These are phyloP conservation scores for Prosopis cineraria DNA, from an alignment of 306 rosid genomes.

Conservation along the genomic window DNA sequence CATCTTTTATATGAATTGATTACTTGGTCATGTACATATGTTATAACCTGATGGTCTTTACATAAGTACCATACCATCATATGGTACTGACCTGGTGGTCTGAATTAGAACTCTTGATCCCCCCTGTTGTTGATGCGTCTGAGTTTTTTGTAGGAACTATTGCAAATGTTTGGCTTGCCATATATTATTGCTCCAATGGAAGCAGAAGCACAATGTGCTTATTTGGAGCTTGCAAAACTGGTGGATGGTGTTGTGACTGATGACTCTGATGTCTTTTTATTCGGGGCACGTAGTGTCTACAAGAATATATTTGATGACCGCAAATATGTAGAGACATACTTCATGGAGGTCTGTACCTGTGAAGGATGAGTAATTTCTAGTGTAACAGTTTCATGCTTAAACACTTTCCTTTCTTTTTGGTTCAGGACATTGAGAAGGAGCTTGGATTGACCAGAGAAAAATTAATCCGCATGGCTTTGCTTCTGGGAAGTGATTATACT, in stretches of 20 bases:
- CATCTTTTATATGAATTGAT: no score
- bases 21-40: no score
- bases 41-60: no score
- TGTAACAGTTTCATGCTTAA: constrained; percentile 5
- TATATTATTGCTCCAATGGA: constrained; percentile 98
- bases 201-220: constrained; percentile 98
- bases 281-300: constrained; percentile 92
- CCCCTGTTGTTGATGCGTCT: constrained; percentile 24
- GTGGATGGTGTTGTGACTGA: constrained; percentile 99
- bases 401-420: constrained; percentile 19
- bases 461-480: constrained; percentile 82
- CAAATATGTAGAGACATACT: constrained; percentile 94
- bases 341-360: constrained; percentile 71
- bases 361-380: constrained; percentile 19
- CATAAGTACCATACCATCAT: no score
- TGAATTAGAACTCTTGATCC: constrained; percentile 1
- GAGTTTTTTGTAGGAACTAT: constrained; percentile 66
- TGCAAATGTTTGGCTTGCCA: constrained; percentile 97
- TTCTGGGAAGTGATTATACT: constrained; percentile 97
- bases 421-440: constrained; percentile 92
- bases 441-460: constrained; percentile 84
- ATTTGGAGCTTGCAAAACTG: constrained; percentile 75
- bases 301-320: constrained; percentile 98
- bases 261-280: constrained; percentile 89
- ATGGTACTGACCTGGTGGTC: background rate